These are phyloP conservation scores for Alternaria sp. DNA, from an alignment of 2,329 filamentous ascomycete species.

Conservation along the genomic window DNA sequence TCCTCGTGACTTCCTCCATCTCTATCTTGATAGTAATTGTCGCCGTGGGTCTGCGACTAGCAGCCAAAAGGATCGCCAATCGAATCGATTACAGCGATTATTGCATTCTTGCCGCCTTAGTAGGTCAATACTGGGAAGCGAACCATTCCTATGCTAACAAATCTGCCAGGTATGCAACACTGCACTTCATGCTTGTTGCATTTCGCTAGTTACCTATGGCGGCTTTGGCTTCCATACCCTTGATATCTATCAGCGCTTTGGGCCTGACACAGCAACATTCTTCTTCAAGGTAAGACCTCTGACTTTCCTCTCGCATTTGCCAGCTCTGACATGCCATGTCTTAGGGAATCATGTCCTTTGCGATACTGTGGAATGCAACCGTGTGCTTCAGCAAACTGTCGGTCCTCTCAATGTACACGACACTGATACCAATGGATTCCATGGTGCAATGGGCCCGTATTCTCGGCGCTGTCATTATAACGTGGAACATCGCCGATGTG, in stretches of 20 bases:
- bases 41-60: constrained; percentile 13
- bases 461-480: constrained; percentile 16
- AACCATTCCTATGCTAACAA: not conserved
- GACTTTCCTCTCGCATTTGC: not conserved
- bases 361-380: constrained; percentile 28
- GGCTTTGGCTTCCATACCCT: constrained; percentile 27
- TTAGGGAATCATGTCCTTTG: constrained; percentile 26
- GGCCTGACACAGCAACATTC: constrained; percentile 19
- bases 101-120: constrained; percentile 18
- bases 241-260: constrained; percentile 23
- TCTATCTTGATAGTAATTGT: constrained; percentile 19
- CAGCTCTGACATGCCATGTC: not conserved
- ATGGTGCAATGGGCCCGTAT: constrained; percentile 10
- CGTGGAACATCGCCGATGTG: constrained; percentile 20
- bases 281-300: constrained; percentile 24
- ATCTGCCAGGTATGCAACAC: constrained; percentile 20
- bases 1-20: constrained; percentile 9
- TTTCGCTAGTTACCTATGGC: constrained; percentile 23
- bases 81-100: constrained; percentile 23
- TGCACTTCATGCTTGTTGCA: constrained; percentile 21
- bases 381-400: constrained; percentile 29
- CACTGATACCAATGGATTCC: constrained; percentile 19
- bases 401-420: constrained; percentile 26
- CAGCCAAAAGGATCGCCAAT: constrained; percentile 12
- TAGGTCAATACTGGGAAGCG: not conserved